A percentile compares a stretch with the other conserved stretches of the same genome.
Conservation (phyloP, 257 asterid genomes). For the Eustoma russellianum region DNA sequence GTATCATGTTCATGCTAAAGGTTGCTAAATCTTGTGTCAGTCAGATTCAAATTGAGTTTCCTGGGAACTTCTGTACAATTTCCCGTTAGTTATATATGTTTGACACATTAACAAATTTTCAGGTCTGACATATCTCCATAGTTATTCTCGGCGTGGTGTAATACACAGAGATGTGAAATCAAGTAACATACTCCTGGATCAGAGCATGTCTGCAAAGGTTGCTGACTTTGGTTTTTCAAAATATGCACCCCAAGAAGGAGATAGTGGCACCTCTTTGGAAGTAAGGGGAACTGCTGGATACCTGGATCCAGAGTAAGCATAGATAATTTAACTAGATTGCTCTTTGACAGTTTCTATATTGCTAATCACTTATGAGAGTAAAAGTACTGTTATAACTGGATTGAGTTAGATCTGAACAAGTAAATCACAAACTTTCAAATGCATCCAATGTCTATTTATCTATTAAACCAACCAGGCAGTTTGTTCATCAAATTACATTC, state of each 20-base stretch:
- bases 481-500: neutral
- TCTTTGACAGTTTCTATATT: neutral
- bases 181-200: slow-evolving; percentile 83
- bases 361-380: too few species aligned
- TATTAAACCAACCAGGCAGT: neutral
- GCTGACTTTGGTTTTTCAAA: slow-evolving; percentile 86
- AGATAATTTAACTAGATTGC: neutral
- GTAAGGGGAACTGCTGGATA: slow-evolving; percentile 84
- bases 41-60: too few species aligned
- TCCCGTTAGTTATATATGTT: neutral
- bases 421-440: neutral
- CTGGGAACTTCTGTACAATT: neutral
- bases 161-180: slow-evolving; percentile 93
- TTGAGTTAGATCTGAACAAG: neutral
- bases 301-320: slow-evolving; percentile 77
- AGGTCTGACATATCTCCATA: slow-evolving; percentile 80
- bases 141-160: slow-evolving; percentile 65
- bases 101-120: slow-evolving; percentile 10
- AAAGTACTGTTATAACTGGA: neutral
- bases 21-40: neutral
- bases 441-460: neutral
- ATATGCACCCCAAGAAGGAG: slow-evolving; percentile 93
- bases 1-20: too few species aligned
- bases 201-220: slow-evolving; percentile 86
- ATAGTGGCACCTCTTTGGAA: slow-evolving; percentile 70